Evolutionary conservation across 352 stramenopile species (phyloP).

Genomic region (Pythium sukuiense): DNA sequence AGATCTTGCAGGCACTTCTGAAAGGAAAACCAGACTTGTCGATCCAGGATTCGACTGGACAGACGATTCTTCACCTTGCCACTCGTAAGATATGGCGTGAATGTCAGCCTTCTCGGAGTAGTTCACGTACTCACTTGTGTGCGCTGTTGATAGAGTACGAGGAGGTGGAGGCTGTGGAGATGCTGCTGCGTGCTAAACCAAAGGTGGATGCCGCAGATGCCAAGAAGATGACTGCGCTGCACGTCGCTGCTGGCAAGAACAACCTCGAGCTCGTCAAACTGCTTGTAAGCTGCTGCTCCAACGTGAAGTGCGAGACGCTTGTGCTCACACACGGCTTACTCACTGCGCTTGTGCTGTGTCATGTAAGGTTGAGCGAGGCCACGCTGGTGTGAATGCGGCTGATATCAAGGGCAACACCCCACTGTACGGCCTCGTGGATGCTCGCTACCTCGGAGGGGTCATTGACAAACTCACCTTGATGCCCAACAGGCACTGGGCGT

Average conservation of each 20-base stretch:
- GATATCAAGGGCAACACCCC: slow-evolving; percentile 71
- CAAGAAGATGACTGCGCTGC: slow-evolving; percentile 78
- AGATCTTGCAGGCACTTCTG: slow-evolving; percentile 62
- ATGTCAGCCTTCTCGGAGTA: background rate
- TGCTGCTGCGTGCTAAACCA: slow-evolving; percentile 56
- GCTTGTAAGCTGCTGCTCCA: slow-evolving; percentile 30
- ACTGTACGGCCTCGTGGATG: slow-evolving; percentile 37
- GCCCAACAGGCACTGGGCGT: slow-evolving; percentile 62
- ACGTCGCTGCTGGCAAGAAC: slow-evolving; percentile 62
- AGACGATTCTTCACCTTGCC: slow-evolving; percentile 67
- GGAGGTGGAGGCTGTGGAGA: slow-evolving; percentile 52
- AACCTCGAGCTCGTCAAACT: slow-evolving; percentile 62
- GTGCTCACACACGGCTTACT: background rate
- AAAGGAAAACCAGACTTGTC: slow-evolving; percentile 72
- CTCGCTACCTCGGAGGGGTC: background rate
- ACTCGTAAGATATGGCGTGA: slow-evolving; percentile 37
- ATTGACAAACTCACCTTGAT: too few species aligned
- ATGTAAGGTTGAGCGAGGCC: slow-evolving; percentile 45
- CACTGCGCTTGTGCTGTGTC: slow-evolving; percentile 6
- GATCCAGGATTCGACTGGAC: slow-evolving; percentile 58
- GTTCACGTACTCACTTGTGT: background rate
- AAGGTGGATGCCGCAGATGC: slow-evolving; percentile 63
- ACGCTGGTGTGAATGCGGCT: slow-evolving; percentile 53
- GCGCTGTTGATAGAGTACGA: slow-evolving; percentile 56
- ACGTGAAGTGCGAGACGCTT: background rate